Percentiles rank a stretch among this genome's conserved stretches.
Evolutionary conservation across 805 yeast genomes (phyloP).

Genomic region (Yarrowia sp.): DNA sequence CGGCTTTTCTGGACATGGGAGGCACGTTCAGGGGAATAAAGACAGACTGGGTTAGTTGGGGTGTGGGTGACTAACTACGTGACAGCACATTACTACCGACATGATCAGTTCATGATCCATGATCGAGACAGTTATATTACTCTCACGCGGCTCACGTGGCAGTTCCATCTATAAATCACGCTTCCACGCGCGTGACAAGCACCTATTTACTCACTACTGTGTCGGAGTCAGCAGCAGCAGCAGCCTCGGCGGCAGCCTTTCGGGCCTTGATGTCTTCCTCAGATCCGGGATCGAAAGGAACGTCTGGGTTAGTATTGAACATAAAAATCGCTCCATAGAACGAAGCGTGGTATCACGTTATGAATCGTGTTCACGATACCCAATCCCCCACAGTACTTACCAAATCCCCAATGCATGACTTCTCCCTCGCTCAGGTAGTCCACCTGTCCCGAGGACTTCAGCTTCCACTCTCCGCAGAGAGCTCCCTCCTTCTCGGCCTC

Average conservation of each 20-base stretch:
- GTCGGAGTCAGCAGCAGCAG: neutral
- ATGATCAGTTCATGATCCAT: neutral
- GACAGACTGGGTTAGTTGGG: constrained; percentile 41
- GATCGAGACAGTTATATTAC: neutral
- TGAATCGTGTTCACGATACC: too few relatives aligned
- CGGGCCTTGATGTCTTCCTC: constrained; percentile 64
- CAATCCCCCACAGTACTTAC: constrained; percentile 36
- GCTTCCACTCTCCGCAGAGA: constrained; percentile 51
- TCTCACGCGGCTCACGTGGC: constrained; percentile 7
- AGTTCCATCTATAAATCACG: neutral
- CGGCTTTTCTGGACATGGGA: constrained; percentile 14
- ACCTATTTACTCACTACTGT: constrained; percentile 28
- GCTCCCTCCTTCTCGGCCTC: constrained; percentile 30
- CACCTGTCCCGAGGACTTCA: constrained; percentile 69
- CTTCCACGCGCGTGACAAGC: neutral
- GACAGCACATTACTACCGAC: constrained; percentile 6
- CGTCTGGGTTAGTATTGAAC: constrained; percentile 30
- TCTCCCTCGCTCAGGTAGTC: constrained; percentile 73
- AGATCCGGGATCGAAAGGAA: constrained; percentile 82
- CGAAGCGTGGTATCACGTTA: neutral
- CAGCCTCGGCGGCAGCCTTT: constrained; percentile 27
- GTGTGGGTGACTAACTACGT: neutral
- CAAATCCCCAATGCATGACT: constrained; percentile 92
- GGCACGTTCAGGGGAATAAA: constrained; percentile 54
- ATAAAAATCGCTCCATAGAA: too few relatives aligned